phyloP scores from a whole-genome alignment of 148 eudicot species.

The Persicaria maculosa region DNA sequence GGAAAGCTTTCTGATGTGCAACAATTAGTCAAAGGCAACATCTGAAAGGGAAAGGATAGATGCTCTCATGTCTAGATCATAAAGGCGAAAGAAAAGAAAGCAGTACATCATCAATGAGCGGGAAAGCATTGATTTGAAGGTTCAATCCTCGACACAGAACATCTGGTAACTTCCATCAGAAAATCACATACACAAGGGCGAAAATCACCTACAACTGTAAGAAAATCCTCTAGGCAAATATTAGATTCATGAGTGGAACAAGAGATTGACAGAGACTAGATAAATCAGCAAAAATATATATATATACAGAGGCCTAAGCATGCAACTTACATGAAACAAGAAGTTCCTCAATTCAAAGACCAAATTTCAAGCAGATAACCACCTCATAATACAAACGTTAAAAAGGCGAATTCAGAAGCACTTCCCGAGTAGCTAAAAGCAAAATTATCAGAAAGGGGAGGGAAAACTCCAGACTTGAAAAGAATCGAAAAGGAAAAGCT shows the following conservation, averaged over 20 bases:
- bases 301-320: not conserved
- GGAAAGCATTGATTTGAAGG: not conserved
- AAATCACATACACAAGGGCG: not conserved
- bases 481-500: not conserved
- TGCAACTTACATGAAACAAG: not conserved
- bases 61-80: not conserved
- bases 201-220: not conserved
- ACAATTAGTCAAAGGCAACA: not conserved
- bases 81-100: constrained; percentile 8
- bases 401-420: not conserved
- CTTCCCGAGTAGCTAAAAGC: not conserved
- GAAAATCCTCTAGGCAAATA: not conserved
- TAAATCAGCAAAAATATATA: not conserved
- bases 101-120: not conserved
- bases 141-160: not conserved
- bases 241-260: not conserved
- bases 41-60: not conserved
- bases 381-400: not conserved
- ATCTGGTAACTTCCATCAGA: not conserved
- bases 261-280: not conserved
- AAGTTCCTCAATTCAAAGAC: not conserved
- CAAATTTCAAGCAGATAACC: not conserved
- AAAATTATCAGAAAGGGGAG: not conserved
- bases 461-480: not conserved
- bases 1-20: constrained; percentile 2